A percentile compares a stretch with the other conserved stretches of the same genome.
Conservation (phyloP, 805 yeast species). For the Yueomyces sinensis region DNA sequence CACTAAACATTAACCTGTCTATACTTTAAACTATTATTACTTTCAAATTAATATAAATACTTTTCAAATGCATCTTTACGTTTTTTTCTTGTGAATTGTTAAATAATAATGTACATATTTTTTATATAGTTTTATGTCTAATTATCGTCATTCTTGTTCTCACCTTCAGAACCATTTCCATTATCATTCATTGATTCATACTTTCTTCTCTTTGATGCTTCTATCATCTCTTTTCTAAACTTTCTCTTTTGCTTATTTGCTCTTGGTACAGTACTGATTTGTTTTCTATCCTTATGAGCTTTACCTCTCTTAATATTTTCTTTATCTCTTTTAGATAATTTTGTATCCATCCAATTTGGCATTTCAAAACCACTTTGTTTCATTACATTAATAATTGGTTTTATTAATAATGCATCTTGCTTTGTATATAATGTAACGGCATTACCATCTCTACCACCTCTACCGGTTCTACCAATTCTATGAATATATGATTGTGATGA, state of each 20-base stretch:
- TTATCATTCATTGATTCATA: not conserved
- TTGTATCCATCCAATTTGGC: conserved; percentile 73
- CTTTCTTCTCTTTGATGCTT: conserved; percentile 56
- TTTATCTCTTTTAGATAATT: conserved; percentile 52
- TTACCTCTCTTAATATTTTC: conserved; percentile 42
- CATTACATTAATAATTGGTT: conserved; percentile 88
- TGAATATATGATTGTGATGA: conserved; percentile 92
- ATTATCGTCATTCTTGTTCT: not conserved
- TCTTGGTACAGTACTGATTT: conserved; percentile 76
- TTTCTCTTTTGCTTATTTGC: conserved; percentile 50
- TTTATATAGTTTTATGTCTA: no score
- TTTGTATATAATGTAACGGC: conserved; percentile 91
- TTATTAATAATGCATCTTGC: conserved; percentile 64
- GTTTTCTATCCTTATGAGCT: conserved; percentile 39
- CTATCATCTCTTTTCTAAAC: conserved; percentile 57
- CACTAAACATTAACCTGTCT: no score
- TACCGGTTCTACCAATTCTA: conserved; percentile 96
- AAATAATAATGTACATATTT: no score
- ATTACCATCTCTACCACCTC: conserved; percentile 78
- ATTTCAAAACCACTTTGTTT: conserved; percentile 73
- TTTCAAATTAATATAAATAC: no score
- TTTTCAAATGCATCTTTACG: no score
- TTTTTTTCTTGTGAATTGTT: no score
- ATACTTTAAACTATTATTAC: no score
- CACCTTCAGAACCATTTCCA: not conserved